Base-by-base conservation (phyloP, 2,329 filamentous ascomycete species). In the Monosporascus cannonballus region DNA sequence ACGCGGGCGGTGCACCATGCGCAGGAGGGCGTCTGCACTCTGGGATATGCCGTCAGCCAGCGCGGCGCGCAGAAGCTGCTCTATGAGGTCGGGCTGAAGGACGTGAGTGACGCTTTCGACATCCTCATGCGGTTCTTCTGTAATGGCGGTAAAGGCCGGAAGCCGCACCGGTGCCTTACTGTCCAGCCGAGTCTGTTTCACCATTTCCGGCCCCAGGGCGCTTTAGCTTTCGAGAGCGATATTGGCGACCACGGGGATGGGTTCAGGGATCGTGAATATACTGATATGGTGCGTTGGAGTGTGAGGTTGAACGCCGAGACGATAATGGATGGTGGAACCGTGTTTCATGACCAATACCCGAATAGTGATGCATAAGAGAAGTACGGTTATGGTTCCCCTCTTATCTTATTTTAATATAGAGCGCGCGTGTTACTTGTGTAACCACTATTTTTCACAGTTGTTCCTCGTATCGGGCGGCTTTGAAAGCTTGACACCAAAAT, bases 111-210 rank as follows among this genome's bases (percentile, higher is more conserved):
- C 15, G 65, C 67, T 0, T 72, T 69, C 54, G 77, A 79, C 54
- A 64, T 75, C 17, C 68, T 74, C 52, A 57, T 79, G 51, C 62
- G 72, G 17, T 70, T 73, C 47, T 73, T 74, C 63, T 78, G 76
- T 56, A 71, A 73, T 20, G 71, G 71, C 1, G 45, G 50, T 36
- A 51, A 66, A 9, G 68, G 67, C 1, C 61, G 68, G 51, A 56
- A 59, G 48, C 51, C 68, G 50, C 64, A 70, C 50, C 68, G 66
- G 36, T 71, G 75, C 60, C 37, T 78, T 53, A 65, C 68, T 0
- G 63, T 69, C 2, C 68, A 71, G 53, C 76, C 74, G 0, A 64
- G 66, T 20, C 60, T 79, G 4, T 74, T 79, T 58, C 70, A 76
- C 15, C 72, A 75, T 18, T 71, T 76, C 56, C 65, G 71, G 2